Base-by-base conservation (phyloP, 768 basidiomycete genomes). In the Russula emetica region DNA sequence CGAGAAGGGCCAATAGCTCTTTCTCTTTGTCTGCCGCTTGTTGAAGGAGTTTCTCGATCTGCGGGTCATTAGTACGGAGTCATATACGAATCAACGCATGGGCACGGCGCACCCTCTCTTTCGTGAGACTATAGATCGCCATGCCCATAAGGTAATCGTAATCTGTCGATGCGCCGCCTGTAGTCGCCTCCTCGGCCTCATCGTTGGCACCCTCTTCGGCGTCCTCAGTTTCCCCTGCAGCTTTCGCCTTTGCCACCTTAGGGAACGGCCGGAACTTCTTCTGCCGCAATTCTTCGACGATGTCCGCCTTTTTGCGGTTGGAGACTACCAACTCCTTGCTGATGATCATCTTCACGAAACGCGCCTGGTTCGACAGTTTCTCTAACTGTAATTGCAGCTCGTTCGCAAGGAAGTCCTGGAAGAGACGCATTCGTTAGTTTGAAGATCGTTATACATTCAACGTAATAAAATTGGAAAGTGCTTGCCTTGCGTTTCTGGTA, bases 301-400 rank as follows among this genome's bases (percentile, higher is more conserved):
- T 88, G 58, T 89, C 92, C 1, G 77, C 83, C 74, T 93, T 95
- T 77, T 92, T 94, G 72, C 96, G 88, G 69, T 90, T 93, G 14
- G 88, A 85, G 28, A 99, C 86, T 32, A 82, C 75, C 22, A 98
- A 82, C 71, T 93, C 78, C 72, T 85, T 90, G 69, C 87, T 84
- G 61, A 98, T 82, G 69, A 98, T 96, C 94, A 98, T 95, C 74
- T 93, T 84, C 55, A 99, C 86, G 75, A 99, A 99, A 24, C 95
- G 88, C 14, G 94, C 96, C 73, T 99, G 97, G 73, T 98, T 98
- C 60, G 85, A 86, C 20, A 98, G 78, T 67, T 84, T 90, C 71
- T 98, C 94, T 64, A 91, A 86, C 45, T 85, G 83, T 49, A 76
- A 77, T 70, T 94, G 88, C 34, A 99, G 79, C 70, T 95, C 90